Conservation (phyloP, 352 stramenopile species). For the Globisporangium rhizosaccharum region DNA sequence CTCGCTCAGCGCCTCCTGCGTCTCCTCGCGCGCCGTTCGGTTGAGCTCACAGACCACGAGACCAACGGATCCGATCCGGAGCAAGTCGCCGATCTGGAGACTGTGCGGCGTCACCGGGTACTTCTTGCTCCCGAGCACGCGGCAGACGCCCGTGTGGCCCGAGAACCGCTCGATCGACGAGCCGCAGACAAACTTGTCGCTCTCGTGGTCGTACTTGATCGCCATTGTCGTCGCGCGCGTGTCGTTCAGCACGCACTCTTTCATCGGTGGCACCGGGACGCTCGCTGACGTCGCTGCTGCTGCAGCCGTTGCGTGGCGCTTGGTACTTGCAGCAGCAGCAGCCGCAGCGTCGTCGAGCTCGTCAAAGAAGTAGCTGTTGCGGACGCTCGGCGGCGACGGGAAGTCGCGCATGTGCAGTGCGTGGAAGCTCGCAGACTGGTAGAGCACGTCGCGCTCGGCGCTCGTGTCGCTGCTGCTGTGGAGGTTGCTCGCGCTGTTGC, state of each 20-base stretch:
- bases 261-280: conserved; percentile 37
- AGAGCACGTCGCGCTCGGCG: conserved; percentile 27
- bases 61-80: conserved; percentile 88
- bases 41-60: conserved; percentile 91
- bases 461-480: neutral
- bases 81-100: conserved; percentile 75
- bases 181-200: conserved; percentile 77
- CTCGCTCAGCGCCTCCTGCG: conserved; percentile 69
- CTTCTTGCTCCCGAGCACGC: conserved; percentile 87
- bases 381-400: conserved; percentile 15
- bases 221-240: conserved; percentile 71
- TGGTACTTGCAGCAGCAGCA: neutral
- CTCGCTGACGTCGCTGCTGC: neutral
- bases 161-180: conserved; percentile 89
- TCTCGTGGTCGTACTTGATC: conserved; percentile 57
- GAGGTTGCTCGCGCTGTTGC: neutral
- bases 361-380: conserved; percentile 9
- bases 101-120: conserved; percentile 72
- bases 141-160: conserved; percentile 87
- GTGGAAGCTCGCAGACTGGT: conserved; percentile 42
- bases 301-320: neutral
- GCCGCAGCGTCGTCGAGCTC: neutral
- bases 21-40: conserved; percentile 55
- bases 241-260: conserved; percentile 82
- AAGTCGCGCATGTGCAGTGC: conserved; percentile 55